Conservation (phyloP, 345 rosid species). For the Ailanthus altissimus region DNA sequence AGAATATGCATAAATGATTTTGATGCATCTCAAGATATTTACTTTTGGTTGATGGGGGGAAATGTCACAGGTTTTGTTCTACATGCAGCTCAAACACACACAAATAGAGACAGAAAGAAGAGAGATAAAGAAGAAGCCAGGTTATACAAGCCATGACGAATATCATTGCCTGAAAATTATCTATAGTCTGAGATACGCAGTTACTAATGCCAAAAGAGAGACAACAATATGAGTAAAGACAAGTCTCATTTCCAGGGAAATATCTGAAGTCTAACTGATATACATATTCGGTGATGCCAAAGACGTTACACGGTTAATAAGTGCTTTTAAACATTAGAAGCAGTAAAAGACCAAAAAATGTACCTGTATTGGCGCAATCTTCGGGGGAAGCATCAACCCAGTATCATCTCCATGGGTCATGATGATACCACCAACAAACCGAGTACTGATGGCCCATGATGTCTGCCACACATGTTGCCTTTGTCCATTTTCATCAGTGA, state of each 20-base stretch:
- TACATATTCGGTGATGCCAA: constrained; percentile 9
- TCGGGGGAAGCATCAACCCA: constrained; percentile 93
- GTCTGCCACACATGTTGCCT: constrained; percentile 99
- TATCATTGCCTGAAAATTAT: not conserved
- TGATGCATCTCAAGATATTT: not conserved
- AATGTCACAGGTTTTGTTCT: not conserved
- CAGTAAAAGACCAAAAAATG: not conserved
- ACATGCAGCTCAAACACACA: not conserved
- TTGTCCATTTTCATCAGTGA: constrained; percentile 84
- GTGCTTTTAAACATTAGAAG: not conserved
- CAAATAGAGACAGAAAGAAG: not conserved
- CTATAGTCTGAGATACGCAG: not conserved
- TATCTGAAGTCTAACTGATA: not conserved
- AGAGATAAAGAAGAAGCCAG: not conserved
- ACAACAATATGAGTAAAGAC: not conserved
- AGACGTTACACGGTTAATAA: not conserved
- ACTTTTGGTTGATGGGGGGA: not conserved
- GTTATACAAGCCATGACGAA: not conserved
- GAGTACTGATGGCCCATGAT: constrained; percentile 96
- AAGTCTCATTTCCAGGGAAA: not conserved
- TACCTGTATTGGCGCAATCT: constrained; percentile 88
- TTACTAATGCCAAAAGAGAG: not conserved
- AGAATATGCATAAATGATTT: not conserved
- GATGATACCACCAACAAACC: constrained; percentile 94
- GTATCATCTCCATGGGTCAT: constrained; percentile 98